Evolutionary conservation across 2,329 filamentous ascomycete genomes (phyloP).

Genomic region (Fusarium brevicatenulatum): DNA sequence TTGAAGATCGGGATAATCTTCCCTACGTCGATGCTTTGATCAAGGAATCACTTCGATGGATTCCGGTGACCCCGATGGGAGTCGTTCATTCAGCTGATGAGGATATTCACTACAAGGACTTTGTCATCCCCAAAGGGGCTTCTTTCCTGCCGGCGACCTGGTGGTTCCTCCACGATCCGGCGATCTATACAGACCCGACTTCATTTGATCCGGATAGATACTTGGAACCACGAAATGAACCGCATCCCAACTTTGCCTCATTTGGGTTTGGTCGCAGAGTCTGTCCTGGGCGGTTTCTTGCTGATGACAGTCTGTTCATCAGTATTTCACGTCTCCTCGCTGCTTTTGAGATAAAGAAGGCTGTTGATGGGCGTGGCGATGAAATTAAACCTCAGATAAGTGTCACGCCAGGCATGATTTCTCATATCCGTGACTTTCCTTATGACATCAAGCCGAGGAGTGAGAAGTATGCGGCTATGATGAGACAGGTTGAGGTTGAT

Average conservation of each 20-base stretch:
- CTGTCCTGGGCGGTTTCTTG: not conserved
- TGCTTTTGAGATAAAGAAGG: not conserved
- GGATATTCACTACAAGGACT: conserved; percentile 29
- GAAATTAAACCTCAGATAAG: not conserved
- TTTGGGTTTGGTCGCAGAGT: conserved; percentile 17
- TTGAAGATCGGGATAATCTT: conserved; percentile 39
- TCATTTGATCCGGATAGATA: conserved; percentile 43
- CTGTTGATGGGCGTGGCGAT: not conserved
- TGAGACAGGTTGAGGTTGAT: not conserved
- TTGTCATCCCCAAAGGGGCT: conserved; percentile 38
- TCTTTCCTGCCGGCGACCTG: conserved; percentile 25
- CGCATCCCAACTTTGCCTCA: not conserved
- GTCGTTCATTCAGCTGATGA: conserved; percentile 50
- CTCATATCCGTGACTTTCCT: not conserved
- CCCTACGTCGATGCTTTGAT: conserved; percentile 44
- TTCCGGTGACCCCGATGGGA: conserved; percentile 44
- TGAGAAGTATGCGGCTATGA: not conserved
- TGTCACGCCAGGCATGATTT: not conserved
- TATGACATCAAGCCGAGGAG: not conserved
- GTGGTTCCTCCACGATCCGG: conserved; percentile 66
- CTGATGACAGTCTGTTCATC: not conserved
- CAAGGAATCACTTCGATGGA: conserved; percentile 44
- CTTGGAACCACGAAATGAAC: conserved; percentile 6
- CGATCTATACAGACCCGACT: conserved; percentile 63
- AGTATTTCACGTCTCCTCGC: not conserved